These are phyloP conservation scores for Trichosporon asahii DNA, from an alignment of 1,284 basidiomycete genomes.

Conservation along the genomic window DNA sequence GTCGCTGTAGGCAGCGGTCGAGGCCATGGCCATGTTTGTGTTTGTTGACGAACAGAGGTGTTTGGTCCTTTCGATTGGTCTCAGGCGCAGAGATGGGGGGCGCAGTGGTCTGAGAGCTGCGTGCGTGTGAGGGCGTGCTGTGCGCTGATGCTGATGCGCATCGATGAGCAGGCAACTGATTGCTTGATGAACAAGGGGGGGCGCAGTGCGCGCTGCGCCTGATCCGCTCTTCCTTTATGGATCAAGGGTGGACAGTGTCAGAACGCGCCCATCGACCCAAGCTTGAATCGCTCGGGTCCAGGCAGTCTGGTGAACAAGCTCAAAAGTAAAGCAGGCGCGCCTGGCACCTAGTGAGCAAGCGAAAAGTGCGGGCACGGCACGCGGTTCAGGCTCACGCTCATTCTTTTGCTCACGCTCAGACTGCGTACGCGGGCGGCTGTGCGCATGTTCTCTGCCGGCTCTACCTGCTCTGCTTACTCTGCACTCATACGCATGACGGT, in stretches of 20 bases:
- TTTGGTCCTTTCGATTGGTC: not conserved
- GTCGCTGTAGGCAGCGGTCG: not conserved
- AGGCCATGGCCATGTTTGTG: not conserved
- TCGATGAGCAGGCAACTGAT: not conserved
- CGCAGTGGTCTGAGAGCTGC: not conserved
- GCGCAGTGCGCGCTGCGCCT: not conserved
- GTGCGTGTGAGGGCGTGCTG: not conserved
- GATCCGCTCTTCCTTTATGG: not conserved
- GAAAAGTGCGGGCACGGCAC: not conserved
- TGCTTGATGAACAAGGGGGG: not conserved
- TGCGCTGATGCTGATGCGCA: not conserved
- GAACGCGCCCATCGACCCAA: not conserved
- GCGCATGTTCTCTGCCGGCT: not conserved
- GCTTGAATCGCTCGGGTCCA: not conserved
- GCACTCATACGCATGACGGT: conserved; percentile 3
- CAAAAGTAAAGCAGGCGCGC: conserved; percentile 3
- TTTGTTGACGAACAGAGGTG: not conserved
- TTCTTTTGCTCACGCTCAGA: not conserved
- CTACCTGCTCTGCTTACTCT: not conserved
- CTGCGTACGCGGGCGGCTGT: not conserved
- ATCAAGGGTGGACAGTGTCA: not conserved
- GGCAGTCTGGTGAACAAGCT: not conserved
- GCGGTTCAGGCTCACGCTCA: not conserved
- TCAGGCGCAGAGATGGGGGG: not conserved
- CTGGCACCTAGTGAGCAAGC: not conserved